Evolutionary conservation across 768 basidiomycete species (phyloP), one percentile per base, ranked within the genome.

Genomic region (Terana coerulea): DNA sequence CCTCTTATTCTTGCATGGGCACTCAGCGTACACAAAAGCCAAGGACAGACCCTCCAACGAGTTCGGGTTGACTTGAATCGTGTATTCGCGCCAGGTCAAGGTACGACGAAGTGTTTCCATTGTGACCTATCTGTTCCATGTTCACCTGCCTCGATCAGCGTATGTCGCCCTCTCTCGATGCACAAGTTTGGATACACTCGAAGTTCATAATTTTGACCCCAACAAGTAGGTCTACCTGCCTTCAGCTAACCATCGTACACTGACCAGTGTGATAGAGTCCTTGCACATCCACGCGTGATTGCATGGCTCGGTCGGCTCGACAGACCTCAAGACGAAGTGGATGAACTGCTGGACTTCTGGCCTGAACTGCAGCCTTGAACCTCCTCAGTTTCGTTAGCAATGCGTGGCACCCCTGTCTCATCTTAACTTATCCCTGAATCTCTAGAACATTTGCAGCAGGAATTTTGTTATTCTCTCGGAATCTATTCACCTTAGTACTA

Each of bases 1-100:
- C n/a, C n/a, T n/a, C n/a, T n/a, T n/a, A n/a, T n/a, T n/a, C n/a
- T 91, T 15, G 83, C 91, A 0, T 93, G 90, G 86, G 90, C 91
- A 0, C 73, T 93, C 63, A 86, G 83, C 37, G 83, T 94, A 31
- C 90, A 93, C 69, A 94, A 95, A 63, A 85, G 85, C 2, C 92
- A 95, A 64, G 92, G 92, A 0, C 91, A 93, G 65, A 94, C 91
- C 0, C 69, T 95, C 35, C 80, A 89, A 47, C 75, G 88, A 44
- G 88, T 94, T 52, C 87, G 83, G 53, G 86, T 94, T 3, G 83
- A 93, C 61, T 75, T 94, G 25, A 65, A 70, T 52, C 75, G 78
- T 34, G 85, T 81, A 1, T 95, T 95, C 68, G 91, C 87, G 64
- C 83, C 78, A 50, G 86, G 86, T 4, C 83, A 89, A 80, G 86